Evolutionary conservation across 805 yeast genomes (phyloP).

Genomic region (Wickerhamomyces alni): DNA sequence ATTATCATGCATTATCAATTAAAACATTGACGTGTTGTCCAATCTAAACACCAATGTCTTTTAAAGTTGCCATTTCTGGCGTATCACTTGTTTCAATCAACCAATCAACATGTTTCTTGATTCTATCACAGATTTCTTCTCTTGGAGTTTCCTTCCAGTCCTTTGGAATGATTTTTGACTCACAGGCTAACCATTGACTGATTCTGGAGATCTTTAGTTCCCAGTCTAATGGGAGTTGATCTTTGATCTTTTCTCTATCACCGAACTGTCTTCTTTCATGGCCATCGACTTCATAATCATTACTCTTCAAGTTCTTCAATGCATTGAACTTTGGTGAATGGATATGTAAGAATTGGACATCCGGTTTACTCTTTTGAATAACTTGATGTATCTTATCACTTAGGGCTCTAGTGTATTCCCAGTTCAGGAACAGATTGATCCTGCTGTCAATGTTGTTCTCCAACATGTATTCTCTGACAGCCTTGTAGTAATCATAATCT

Average conservation of each 20-base stretch:
- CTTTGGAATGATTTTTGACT: constrained; percentile 19
- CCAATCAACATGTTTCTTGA: constrained; percentile 22
- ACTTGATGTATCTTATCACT: constrained; percentile 15
- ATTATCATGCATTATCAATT: no score
- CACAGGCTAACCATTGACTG: constrained; percentile 25
- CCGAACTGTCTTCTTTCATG: constrained; percentile 24
- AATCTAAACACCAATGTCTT: constrained; percentile 16
- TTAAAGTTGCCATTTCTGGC: constrained; percentile 21
- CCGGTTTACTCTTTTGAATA: constrained; percentile 14
- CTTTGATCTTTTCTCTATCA: constrained; percentile 19
- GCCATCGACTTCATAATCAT: constrained; percentile 20
- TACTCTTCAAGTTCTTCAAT: constrained; percentile 11
- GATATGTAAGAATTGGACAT: constrained; percentile 23
- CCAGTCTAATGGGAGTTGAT: constrained; percentile 19
- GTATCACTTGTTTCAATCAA: constrained; percentile 23
- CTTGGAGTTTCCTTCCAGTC: constrained; percentile 21
- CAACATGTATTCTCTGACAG: constrained; percentile 15
- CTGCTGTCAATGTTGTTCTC: constrained; percentile 17
- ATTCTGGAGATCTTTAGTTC: constrained; percentile 22
- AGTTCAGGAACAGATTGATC: constrained; percentile 18
- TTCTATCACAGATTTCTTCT: constrained; percentile 16
- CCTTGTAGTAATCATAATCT: constrained; percentile 19
- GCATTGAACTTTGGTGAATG: constrained; percentile 26
- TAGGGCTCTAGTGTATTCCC: constrained; percentile 15
- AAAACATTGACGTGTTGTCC: no score